phyloP scores from a whole-genome alignment of 1,284 basidiomycete species.

The Rhodotorula sp. region DNA sequence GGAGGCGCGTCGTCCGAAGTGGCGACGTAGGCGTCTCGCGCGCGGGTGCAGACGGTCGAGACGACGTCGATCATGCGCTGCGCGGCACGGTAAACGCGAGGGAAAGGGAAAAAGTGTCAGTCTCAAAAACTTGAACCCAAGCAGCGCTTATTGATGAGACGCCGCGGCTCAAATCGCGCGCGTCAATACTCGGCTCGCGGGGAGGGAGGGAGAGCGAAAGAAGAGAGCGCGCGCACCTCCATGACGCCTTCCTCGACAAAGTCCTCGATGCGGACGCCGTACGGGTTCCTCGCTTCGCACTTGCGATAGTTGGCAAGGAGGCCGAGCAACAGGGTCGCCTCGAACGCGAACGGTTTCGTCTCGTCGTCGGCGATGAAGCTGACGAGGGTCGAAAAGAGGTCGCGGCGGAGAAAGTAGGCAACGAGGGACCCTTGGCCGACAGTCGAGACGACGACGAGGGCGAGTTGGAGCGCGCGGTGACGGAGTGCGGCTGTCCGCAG shows the following conservation, averaged over 20 bases:
- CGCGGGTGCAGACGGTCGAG: constrained; percentile 5
- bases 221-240: constrained; percentile 26
- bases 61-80: constrained; percentile 36
- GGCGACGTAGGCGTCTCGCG: constrained; percentile 31
- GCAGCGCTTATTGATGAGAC: neutral
- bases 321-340: constrained; percentile 40
- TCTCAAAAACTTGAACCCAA: neutral
- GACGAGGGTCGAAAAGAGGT: constrained; percentile 44
- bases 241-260: constrained; percentile 46
- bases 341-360: constrained; percentile 23
- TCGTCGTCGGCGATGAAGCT: constrained; percentile 33
- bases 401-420: constrained; percentile 46
- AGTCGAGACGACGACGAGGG: constrained; percentile 41
- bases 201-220: too few relatives aligned
- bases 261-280: constrained; percentile 45
- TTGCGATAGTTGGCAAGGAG: constrained; percentile 45
- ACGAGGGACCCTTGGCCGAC: constrained; percentile 43
- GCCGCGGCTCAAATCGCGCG: too few relatives aligned
- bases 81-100: too few relatives aligned
- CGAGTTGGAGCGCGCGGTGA: constrained; percentile 42
- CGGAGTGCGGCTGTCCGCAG: constrained; percentile 34
- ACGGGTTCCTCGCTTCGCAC: constrained; percentile 44
- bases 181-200: too few relatives aligned
- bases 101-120: neutral
- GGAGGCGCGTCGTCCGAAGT: constrained; percentile 41